phyloP scores from a whole-genome alignment of 2,329 filamentous ascomycete species.

The Curvularia eragrostidis region DNA sequence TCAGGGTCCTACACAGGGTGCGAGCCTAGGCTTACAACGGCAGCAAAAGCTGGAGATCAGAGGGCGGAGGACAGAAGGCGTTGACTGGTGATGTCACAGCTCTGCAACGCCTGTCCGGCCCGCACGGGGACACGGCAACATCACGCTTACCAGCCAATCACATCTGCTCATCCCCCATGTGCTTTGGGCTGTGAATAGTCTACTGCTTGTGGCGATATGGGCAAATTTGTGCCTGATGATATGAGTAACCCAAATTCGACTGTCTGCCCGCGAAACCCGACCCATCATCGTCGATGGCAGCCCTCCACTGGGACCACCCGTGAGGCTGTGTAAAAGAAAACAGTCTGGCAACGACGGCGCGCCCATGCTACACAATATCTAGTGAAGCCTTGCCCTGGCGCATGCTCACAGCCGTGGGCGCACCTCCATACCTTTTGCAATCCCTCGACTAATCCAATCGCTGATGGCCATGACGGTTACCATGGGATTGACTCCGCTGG shows the following conservation, averaged over 20 bases:
- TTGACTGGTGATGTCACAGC: slow-evolving; percentile 13
- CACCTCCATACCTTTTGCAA: slow-evolving; percentile 36
- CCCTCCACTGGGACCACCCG: background rate
- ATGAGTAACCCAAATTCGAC: background rate
- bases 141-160: slow-evolving; percentile 8
- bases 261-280: background rate
- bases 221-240: background rate
- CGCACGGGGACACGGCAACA: slow-evolving; percentile 3
- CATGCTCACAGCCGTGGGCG: slow-evolving; percentile 26
- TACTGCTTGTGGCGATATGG: slow-evolving; percentile 4
- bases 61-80: slow-evolving; percentile 7
- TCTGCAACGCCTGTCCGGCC: slow-evolving; percentile 9
- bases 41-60: slow-evolving; percentile 13
- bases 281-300: background rate
- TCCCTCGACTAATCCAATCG: slow-evolving; percentile 45
- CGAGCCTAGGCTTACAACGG: slow-evolving; percentile 9
- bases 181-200: slow-evolving; percentile 1
- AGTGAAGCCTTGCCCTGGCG: background rate
- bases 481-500: slow-evolving; percentile 84
- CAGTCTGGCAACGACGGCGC: background rate
- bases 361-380: background rate
- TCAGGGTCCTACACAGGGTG: slow-evolving; percentile 11
- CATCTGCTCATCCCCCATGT: background rate
- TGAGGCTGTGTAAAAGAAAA: background rate
- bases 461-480: slow-evolving; percentile 69